Conservation (phyloP, 2,329 filamentous ascomycete genomes). For the Trichoderma sp. region DNA sequence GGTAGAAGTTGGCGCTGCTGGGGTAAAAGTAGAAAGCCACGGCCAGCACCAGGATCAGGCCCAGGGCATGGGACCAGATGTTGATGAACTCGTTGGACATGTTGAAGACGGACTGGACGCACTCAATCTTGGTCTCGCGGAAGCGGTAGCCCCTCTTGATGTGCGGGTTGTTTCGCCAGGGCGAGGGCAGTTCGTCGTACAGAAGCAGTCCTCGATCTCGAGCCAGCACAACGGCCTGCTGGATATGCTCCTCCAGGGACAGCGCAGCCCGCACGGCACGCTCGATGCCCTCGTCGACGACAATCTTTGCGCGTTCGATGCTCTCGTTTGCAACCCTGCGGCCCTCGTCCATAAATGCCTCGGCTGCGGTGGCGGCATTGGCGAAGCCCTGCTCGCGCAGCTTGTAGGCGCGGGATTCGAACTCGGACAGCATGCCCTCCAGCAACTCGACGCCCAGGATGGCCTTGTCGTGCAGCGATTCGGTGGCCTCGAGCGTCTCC, state of each 20-base stretch:
- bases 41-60: slow-evolving; percentile 80
- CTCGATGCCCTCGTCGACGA: slow-evolving; percentile 77
- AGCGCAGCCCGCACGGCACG: slow-evolving; percentile 79
- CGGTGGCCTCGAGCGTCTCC: slow-evolving; percentile 77
- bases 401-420: slow-evolving; percentile 78
- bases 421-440: slow-evolving; percentile 78
- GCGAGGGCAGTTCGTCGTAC: slow-evolving; percentile 85
- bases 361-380: slow-evolving; percentile 62
- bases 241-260: slow-evolving; percentile 78
- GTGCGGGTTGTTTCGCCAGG: slow-evolving; percentile 94
- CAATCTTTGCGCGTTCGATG: slow-evolving; percentile 68
- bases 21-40: slow-evolving; percentile 97
- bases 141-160: slow-evolving; percentile 92
- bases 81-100: slow-evolving; percentile 94
- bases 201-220: slow-evolving; percentile 77
- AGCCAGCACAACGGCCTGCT: slow-evolving; percentile 70
- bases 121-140: slow-evolving; percentile 84
- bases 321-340: slow-evolving; percentile 78
- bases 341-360: slow-evolving; percentile 71
- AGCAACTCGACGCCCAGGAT: slow-evolving; percentile 82
- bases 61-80: slow-evolving; percentile 94
- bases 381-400: slow-evolving; percentile 73
- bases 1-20: slow-evolving; percentile 76
- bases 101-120: slow-evolving; percentile 76
- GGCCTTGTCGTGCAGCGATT: slow-evolving; percentile 88